Base-by-base conservation (phyloP, 371 early-diverging fungal species). In the Mucor ambiguus region DNA sequence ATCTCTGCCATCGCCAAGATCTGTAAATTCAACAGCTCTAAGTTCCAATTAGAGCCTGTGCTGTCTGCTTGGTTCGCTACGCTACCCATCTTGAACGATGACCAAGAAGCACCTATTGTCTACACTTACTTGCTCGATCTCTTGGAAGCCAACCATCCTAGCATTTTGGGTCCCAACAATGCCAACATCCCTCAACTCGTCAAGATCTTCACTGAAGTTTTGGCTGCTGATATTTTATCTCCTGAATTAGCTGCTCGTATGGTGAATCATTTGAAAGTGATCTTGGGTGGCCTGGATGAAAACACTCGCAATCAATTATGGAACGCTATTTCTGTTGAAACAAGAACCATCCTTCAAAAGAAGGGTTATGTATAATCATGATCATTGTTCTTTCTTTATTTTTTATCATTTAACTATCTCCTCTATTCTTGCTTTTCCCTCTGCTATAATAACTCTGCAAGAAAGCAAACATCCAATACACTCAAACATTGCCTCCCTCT, bases 1-100 rank as follows among this genome's bases (percentile, higher is more conserved):
- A 83, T 95, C 18, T 83, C 96, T 16, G 96, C 97, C 10, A 74
- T 97, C 41, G 91, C 92, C 67, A 97, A 96, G 84, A 91, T 96
- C 49, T 87, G 90, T 76, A 85, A 87, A 58, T 90, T 80, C 73
- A 85, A 86, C 70, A 70, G 68, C 58, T 68, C 71, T 67, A 82
- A 86, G 67, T 76, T 89, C 55, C 88, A 92, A 62, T 69, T 87
- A 12, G 87, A 91, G 52, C 67, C 82, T 16, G 90, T 92, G 14
- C 71, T 96, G 58, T 78, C 83, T 20, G 79, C 85, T 12, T 96
- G 96, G 96, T 79, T 95, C 58, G 70, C 76, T 2, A 80, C 91
- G 2, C 82, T 97, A 60, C 98, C 98, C 1, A 85, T 97, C 63
- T 68, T 88, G 35, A 75, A 95, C 58, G 98, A 97, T 72, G 89